A percentile compares a stretch with the other conserved stretches of the same genome.
phyloP scores from a whole-genome alignment of 345 rosid species.

The Hirschfeldia incana region DNA sequence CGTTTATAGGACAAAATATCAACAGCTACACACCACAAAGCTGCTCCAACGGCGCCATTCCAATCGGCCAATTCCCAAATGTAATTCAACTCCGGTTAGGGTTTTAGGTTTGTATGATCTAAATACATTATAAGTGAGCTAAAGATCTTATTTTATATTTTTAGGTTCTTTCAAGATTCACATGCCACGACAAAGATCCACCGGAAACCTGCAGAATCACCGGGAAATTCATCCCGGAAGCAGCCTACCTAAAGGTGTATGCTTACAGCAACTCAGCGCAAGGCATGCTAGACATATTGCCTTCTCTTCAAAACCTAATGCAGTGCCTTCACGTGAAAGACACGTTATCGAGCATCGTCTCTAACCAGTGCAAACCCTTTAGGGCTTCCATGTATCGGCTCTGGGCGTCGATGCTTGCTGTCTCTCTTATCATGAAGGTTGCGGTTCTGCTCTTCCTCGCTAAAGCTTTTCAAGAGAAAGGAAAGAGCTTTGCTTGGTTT shows the following conservation, averaged over 20 bases:
- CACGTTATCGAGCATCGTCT: conserved; percentile 42
- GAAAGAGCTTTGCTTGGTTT: conserved; percentile 44
- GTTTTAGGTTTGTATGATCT: too few species aligned
- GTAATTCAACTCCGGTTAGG: conserved; percentile 38
- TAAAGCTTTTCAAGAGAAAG: conserved; percentile 50
- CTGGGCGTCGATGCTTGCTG: conserved; percentile 62
- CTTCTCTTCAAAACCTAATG: conserved; percentile 52
- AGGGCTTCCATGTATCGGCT: conserved; percentile 38
- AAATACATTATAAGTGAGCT: too few species aligned
- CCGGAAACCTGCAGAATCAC: conserved; percentile 38
- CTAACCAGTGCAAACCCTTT: conserved; percentile 53
- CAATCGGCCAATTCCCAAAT: conserved; percentile 48
- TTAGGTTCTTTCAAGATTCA: conserved; percentile 46
- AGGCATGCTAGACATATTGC: conserved; percentile 48
- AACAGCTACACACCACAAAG: conserved; percentile 43
- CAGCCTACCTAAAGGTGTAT: conserved; percentile 40
- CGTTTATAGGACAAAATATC: conserved; percentile 50
- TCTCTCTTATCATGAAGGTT: conserved; percentile 51
- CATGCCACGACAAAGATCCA: conserved; percentile 45
- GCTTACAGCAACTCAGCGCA: conserved; percentile 56
- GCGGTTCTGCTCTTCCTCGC: conserved; percentile 46
- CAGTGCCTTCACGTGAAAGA: conserved; percentile 50
- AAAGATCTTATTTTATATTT: not conserved
- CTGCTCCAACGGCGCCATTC: conserved; percentile 49
- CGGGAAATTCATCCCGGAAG: conserved; percentile 53